Base-by-base conservation (phyloP, 495 filamentous ascomycete genomes). In the Ramalina peruviana region DNA sequence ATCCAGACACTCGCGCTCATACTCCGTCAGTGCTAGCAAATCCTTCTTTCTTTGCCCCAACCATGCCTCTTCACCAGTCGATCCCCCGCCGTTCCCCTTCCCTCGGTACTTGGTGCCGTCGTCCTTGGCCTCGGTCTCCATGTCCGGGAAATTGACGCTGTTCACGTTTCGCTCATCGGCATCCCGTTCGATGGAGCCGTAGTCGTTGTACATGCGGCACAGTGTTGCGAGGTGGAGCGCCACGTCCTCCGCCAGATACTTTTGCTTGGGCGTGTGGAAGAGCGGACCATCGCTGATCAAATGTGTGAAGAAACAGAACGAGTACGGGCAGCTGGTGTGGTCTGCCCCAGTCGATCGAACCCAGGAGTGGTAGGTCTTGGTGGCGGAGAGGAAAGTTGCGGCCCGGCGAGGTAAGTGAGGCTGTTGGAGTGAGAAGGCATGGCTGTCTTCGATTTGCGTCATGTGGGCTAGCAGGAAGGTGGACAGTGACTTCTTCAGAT, bases 151-250 rank as follows among this genome's bases (percentile, higher is more conserved):
- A 47, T 72, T 60, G 17, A 68, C 41, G 23, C 62, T 65, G 43
- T 71, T 70, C 0, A 72, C 50, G 46, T 70, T 72, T 0, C 36
- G 25, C 52, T 72, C 69, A 3, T 26, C 55, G 3, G 19, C 44
- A 49, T 72, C 67, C 4, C 67, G 59, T 15, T 40, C 40, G 0
- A 63, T 33, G 10, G 60, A 64, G 1, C 67, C 67, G 33, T 62
- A 63, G 50, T 72, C 69, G 49, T 71, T 72, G 40, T 68, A 71
- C 60, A 60, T 55, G 0, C 68, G 60, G 53, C 65, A 70, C 61
- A 68, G 60, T 16, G 51, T 60, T 3, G 68, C 61, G 0, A 72
- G 54, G 43, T 67, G 67, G 5, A 54, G 49, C 27, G 52, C 58
- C 1, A 59, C 3, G 47, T 50, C 66, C 21, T 62, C 41, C 1